Evolutionary conservation across 2,329 filamentous ascomycete genomes (phyloP), one percentile per base, ranked within the genome.

Genomic region (Fusarium chuoi): DNA sequence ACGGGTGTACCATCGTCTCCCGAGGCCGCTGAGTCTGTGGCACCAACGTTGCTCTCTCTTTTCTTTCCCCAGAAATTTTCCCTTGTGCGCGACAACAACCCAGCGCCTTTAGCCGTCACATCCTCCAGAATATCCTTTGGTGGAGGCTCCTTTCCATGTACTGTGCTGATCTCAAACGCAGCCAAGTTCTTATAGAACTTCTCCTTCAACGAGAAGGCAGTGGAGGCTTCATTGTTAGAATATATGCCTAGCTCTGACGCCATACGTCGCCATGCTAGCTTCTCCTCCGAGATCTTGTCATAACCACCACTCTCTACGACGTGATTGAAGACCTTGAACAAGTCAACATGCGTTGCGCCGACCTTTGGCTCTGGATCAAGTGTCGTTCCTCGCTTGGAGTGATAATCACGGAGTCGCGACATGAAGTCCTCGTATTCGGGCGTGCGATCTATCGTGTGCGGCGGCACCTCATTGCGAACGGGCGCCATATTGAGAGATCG

Each of bases 101-200:
- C 89, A 24, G 93, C 94, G 56, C 94, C 94, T 81, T 95, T 96
- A 13, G 94, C 95, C 13, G 94, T 96, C 20, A 94, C 93, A 48
- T 95, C 91, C 82, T 98, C 95, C 39, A 98, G 86, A 54, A 97
- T 97, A 77, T 97, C 94, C 76, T 93, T 94, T 11, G 94, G 94
- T 22, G 95, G 95, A 0, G 95, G 95, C 71, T 95, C 93, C 82
- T 93, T 91, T 61, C 91, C 89, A 83, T 95, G 93, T 46, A 95
- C 84, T 17, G 90, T 92, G 52, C 89, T 90, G 78, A 97, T 96
- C 83, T 97, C 95, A 82, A 93, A 98, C 4, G 95, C 94, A 18
- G 93, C 92, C 49, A 98, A 88, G 78, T 96, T 94, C 82, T 94
- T 95, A 86, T 97, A 97, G 84, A 96, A 98, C 71, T 93, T 91